These are phyloP conservation scores for Xylaria longipes DNA, from an alignment of 495 filamentous ascomycete species.

Conservation along the genomic window DNA sequence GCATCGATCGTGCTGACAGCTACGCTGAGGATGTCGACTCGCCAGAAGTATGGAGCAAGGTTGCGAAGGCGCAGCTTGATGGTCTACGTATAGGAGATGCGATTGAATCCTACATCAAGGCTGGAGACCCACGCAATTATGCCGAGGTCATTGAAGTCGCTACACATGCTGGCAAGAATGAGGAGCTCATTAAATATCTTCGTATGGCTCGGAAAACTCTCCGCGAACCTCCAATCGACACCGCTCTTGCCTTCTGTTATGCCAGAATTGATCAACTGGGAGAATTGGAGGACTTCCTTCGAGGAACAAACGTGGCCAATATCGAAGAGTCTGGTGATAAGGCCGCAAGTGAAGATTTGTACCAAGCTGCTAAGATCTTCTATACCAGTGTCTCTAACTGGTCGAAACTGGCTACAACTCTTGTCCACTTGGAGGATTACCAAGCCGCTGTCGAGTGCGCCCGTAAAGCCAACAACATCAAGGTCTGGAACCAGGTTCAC, in stretches of 20 bases:
- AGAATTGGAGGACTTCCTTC: slow-evolving; percentile 96
- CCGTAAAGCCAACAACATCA: slow-evolving; percentile 98
- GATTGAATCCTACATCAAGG: slow-evolving; percentile 96
- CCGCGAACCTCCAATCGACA: slow-evolving; percentile 94
- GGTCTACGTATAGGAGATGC: slow-evolving; percentile 91
- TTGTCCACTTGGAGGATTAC: slow-evolving; percentile 96
- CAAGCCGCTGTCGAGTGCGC: slow-evolving; percentile 98
- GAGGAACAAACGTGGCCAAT: slow-evolving; percentile 91
- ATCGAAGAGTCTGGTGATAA: slow-evolving; percentile 97
- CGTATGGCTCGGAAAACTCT: slow-evolving; percentile 97
- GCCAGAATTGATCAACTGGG: slow-evolving; percentile 89
- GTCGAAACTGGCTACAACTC: slow-evolving; percentile 96
- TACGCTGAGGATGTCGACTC: slow-evolving; percentile 96
- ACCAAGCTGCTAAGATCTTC: slow-evolving; percentile 98
- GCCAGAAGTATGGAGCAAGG: slow-evolving; percentile 98
- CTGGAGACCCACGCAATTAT: slow-evolving; percentile 91
- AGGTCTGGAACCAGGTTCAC: slow-evolving; percentile 99
- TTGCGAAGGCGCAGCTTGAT: slow-evolving; percentile 97
- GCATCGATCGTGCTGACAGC: slow-evolving; percentile 96
- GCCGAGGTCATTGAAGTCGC: slow-evolving; percentile 95
- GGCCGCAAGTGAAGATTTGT: slow-evolving; percentile 92
- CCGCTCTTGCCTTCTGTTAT: slow-evolving; percentile 89
- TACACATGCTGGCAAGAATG: slow-evolving; percentile 95
- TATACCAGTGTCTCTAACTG: slow-evolving; percentile 98
- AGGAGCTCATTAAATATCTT: slow-evolving; percentile 96